phyloP scores from a whole-genome alignment of 192 early-diverging fungal genomes.

The Coemansia sp. region DNA sequence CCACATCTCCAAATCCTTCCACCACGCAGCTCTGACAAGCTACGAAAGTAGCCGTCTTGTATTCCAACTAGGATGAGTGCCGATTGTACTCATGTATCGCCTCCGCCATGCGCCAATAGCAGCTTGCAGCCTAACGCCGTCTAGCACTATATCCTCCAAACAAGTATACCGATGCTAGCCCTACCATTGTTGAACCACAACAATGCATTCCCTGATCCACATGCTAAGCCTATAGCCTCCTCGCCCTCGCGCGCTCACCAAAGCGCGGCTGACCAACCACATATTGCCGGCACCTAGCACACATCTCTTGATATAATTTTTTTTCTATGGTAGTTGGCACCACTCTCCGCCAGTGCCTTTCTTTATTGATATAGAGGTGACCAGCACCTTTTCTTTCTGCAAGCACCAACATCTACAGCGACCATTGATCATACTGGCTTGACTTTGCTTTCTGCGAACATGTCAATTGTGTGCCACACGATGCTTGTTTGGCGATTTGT shows the following conservation, averaged over 20 bases:
- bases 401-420: not conserved
- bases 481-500: slow-evolving; percentile 6
- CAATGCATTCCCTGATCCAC: slow-evolving; percentile 11
- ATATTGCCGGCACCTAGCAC: not conserved
- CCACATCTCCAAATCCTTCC: not conserved
- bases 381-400: not conserved
- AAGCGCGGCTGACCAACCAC: not conserved
- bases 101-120: not conserved
- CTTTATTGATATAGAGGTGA: not conserved
- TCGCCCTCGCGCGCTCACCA: not conserved
- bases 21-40: not conserved
- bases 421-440: not conserved
- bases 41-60: not conserved
- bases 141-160: slow-evolving; percentile 9
- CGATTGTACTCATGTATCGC: slow-evolving; percentile 6
- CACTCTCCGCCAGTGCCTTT: not conserved
- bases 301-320: not conserved
- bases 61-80: not conserved
- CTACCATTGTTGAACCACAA: slow-evolving; percentile 2
- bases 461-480: not conserved
- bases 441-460: not conserved
- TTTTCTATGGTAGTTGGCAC: not conserved
- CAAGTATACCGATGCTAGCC: slow-evolving; percentile 6
- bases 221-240: not conserved
- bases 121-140: not conserved